phyloP scores from a whole-genome alignment of 371 early-diverging fungal genomes.

The Lichtheimia ornata region DNA sequence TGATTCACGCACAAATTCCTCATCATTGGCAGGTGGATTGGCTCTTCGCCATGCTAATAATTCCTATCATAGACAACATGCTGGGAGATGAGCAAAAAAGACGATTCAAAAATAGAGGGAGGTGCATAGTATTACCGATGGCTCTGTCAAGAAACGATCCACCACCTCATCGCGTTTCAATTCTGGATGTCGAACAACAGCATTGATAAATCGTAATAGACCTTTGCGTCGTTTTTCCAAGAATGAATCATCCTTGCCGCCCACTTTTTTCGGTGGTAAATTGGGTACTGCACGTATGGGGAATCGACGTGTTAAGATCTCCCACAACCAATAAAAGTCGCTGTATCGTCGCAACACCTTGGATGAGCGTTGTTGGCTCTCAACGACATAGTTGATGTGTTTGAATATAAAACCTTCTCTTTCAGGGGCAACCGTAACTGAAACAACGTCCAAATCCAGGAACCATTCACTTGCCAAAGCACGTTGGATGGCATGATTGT shows the following conservation, averaged over 20 bases:
- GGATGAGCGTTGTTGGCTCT: slow-evolving; percentile 60
- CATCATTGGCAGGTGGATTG: slow-evolving; percentile 49
- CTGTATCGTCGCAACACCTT: slow-evolving; percentile 79
- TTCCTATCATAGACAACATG: no score
- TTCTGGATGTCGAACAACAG: slow-evolving; percentile 73
- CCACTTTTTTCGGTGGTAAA: slow-evolving; percentile 67
- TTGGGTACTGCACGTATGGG: slow-evolving; percentile 73
- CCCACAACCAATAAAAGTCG: slow-evolving; percentile 84
- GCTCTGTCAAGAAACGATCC: slow-evolving; percentile 63
- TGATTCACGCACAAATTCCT: slow-evolving; percentile 48
- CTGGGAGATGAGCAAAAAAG: neutral
- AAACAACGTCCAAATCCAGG: slow-evolving; percentile 43
- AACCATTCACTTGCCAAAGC: slow-evolving; percentile 32
- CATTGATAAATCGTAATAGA: slow-evolving; percentile 70
- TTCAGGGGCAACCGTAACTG: slow-evolving; percentile 65
- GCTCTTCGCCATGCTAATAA: slow-evolving; percentile 55
- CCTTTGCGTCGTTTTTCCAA: slow-evolving; percentile 71
- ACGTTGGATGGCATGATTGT: neutral
- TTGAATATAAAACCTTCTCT: slow-evolving; percentile 80
- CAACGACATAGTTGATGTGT: slow-evolving; percentile 79
- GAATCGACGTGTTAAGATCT: slow-evolving; percentile 68
- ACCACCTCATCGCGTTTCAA: slow-evolving; percentile 66
- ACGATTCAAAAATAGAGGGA: slow-evolving; percentile 22
- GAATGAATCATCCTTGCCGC: slow-evolving; percentile 62
- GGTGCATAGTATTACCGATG: slow-evolving; percentile 47